Evolutionary conservation across 2,329 filamentous ascomycete genomes (phyloP).

Genomic region (Colletotrichum echinochloae): DNA sequence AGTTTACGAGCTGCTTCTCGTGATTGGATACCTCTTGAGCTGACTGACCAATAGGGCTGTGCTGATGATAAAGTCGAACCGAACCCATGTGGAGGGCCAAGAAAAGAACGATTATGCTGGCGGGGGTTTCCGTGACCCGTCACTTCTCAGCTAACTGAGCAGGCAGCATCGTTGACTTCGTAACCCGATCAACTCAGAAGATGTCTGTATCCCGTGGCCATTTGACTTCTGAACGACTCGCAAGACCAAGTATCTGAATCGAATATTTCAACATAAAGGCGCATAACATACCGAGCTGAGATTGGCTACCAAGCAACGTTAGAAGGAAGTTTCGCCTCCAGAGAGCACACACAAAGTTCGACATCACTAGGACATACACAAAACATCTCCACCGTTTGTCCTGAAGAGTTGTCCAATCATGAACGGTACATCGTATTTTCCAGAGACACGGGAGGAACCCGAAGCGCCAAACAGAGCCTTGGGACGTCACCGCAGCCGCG

Average conservation of each 20-base stretch:
- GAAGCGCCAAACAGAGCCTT: background rate
- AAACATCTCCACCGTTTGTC: fast-evolving
- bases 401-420: background rate
- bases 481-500: background rate
- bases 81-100: constrained; percentile 19
- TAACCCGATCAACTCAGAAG: background rate
- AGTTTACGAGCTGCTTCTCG: background rate
- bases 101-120: background rate
- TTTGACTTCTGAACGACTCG: background rate
- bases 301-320: background rate
- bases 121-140: background rate
- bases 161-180: background rate
- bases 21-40: constrained; percentile 2
- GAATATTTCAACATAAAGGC: too few relatives aligned
- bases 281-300: too few relatives aligned
- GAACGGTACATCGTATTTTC: background rate
- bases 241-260: too few relatives aligned
- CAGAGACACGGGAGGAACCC: background rate
- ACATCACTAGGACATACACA: background rate
- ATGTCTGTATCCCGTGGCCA: background rate
- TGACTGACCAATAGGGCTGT: constrained; percentile 11
- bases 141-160: background rate
- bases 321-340: background rate
- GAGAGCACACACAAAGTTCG: too few relatives aligned
- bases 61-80: background rate